Conservation (phyloP, 2,329 filamentous ascomycete species). For the Penicillium sp. region DNA sequence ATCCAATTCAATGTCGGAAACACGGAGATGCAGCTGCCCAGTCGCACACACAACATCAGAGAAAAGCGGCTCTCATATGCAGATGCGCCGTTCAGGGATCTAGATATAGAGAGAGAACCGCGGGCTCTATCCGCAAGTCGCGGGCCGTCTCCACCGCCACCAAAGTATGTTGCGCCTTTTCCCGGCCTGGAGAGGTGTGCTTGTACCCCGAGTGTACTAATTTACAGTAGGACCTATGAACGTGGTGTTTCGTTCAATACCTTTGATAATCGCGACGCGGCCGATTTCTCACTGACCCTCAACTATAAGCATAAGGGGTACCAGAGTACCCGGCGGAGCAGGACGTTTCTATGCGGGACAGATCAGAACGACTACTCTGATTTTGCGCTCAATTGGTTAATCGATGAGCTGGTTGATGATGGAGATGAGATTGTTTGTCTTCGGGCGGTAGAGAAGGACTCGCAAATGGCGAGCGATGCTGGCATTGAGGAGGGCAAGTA, state of each 20-base stretch:
- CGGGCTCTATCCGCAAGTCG: slow-evolving; percentile 29
- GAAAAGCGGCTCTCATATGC: slow-evolving; percentile 30
- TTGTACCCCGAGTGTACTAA: slow-evolving; percentile 6
- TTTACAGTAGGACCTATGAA: slow-evolving; percentile 58
- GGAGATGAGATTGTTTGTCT: slow-evolving; percentile 92
- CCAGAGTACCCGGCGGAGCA: slow-evolving; percentile 74
- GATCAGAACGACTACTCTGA: slow-evolving; percentile 92
- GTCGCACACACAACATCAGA: slow-evolving; percentile 31
- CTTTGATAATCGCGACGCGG: slow-evolving; percentile 66
- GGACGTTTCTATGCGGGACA: slow-evolving; percentile 87
- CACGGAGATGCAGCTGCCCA: slow-evolving; percentile 32
- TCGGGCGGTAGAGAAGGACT: slow-evolving; percentile 81
- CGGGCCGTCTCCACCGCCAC: slow-evolving; percentile 44
- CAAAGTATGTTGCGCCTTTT: slow-evolving; percentile 35
- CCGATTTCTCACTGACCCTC: slow-evolving; percentile 76
- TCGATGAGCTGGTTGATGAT: slow-evolving; percentile 89
- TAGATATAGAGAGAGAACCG: slow-evolving; percentile 29
- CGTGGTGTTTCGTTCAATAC: slow-evolving; percentile 74
- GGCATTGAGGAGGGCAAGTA: slow-evolving; percentile 69
- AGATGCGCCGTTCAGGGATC: slow-evolving; percentile 16
- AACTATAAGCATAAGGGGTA: slow-evolving; percentile 87
- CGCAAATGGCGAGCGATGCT: slow-evolving; percentile 64
- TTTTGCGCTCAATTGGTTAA: slow-evolving; percentile 87
- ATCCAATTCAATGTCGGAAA: slow-evolving; percentile 42
- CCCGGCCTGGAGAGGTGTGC: neutral